phyloP scores from a whole-genome alignment of 768 basidiomycete species.

The Butyriboletus loyo region DNA sequence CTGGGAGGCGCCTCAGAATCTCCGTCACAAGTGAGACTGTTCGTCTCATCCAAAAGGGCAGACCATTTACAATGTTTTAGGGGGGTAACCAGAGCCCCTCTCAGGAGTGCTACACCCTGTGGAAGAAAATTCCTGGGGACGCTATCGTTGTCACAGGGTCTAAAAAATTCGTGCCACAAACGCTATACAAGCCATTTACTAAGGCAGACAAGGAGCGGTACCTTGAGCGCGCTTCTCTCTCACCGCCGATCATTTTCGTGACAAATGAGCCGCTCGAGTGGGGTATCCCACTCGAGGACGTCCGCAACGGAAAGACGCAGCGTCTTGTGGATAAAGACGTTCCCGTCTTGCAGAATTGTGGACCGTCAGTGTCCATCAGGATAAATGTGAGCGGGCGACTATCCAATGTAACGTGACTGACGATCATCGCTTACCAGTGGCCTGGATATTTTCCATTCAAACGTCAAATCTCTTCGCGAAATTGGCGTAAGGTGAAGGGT shows the following conservation, averaged over 20 bases:
- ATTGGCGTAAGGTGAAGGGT: conserved; percentile 68
- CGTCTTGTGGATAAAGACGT: conserved; percentile 54
- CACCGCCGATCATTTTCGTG: conserved; percentile 59
- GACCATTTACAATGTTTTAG: conserved; percentile 1
- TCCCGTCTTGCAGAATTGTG: conserved; percentile 60
- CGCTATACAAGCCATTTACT: conserved; percentile 67
- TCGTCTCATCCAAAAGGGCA: not conserved
- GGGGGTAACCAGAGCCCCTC: conserved; percentile 1
- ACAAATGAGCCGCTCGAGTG: conserved; percentile 49
- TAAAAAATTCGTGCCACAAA: conserved; percentile 58
- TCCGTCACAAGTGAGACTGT: conserved; percentile 1
- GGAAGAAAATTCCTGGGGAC: conserved; percentile 8
- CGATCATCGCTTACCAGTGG: conserved; percentile 45
- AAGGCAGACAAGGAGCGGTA: conserved; percentile 69
- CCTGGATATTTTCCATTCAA: conserved; percentile 74
- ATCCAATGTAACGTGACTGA: not conserved
- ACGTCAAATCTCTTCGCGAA: conserved; percentile 69
- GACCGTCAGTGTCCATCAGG: conserved; percentile 71
- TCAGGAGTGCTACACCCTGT: conserved; percentile 12
- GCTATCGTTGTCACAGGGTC: conserved; percentile 27
- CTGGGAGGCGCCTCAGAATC: not conserved
- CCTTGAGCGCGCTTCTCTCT: conserved; percentile 62
- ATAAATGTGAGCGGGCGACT: conserved; percentile 47
- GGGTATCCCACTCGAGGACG: conserved; percentile 61
- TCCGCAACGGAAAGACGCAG: conserved; percentile 52